These are phyloP conservation scores for Pleurostoma richardsiae DNA, from an alignment of 2,329 filamentous ascomycete species.

Conservation along the genomic window DNA sequence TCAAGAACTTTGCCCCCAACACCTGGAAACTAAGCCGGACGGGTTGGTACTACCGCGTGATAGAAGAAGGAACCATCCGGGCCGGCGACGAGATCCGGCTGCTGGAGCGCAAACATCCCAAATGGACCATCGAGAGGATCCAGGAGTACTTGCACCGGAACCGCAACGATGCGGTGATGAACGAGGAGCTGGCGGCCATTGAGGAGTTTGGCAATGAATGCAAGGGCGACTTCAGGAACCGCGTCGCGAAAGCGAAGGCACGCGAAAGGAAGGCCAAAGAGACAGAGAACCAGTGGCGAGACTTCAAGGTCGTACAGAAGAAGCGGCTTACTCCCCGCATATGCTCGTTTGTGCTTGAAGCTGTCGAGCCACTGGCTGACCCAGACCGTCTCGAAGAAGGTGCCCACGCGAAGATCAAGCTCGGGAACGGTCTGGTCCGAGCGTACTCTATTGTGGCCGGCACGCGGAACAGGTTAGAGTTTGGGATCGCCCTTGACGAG, in stretches of 20 bases:
- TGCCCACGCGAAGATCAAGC: constrained; percentile 50
- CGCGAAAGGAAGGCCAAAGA: constrained; percentile 16
- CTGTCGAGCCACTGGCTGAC: constrained; percentile 25
- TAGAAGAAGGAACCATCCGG: constrained; percentile 47
- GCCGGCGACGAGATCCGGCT: constrained; percentile 53
- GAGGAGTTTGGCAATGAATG: constrained; percentile 45
- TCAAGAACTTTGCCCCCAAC: constrained; percentile 56
- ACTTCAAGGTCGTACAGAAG: constrained; percentile 44
- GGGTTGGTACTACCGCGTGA: constrained; percentile 62
- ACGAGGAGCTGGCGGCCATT: constrained; percentile 45
- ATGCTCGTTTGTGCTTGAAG: constrained; percentile 46
- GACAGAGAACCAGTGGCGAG: constrained; percentile 30
- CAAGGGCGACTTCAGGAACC: constrained; percentile 38
- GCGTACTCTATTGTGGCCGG: constrained; percentile 57
- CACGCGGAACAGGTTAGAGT: constrained; percentile 41
- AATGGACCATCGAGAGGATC: constrained; percentile 58
- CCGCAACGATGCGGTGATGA: constrained; percentile 43
- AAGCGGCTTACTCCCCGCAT: constrained; percentile 44
- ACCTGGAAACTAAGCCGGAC: constrained; percentile 54
- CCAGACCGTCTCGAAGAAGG: constrained; percentile 32
- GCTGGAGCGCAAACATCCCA: constrained; percentile 47
- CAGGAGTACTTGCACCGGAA: constrained; percentile 59
- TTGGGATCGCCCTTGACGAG: constrained; percentile 53
- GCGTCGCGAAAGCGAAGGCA: constrained; percentile 40
- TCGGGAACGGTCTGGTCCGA: constrained; percentile 51